Base-by-base conservation (phyloP, 2,329 filamentous ascomycete genomes). In the Aaosphaeria arxii region DNA sequence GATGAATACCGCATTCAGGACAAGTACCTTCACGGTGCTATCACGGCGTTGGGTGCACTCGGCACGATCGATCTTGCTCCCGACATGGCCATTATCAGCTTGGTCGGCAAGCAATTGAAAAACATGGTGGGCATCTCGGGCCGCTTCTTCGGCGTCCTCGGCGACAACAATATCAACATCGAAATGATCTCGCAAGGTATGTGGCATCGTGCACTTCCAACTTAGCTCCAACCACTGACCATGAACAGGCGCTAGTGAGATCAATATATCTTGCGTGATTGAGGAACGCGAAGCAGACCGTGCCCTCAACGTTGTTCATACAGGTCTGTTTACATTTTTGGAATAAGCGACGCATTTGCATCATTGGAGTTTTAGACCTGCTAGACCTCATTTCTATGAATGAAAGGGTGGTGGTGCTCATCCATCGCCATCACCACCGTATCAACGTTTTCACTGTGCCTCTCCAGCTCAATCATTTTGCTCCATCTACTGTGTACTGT, bases 181-280 rank as follows among this genome's bases (percentile, higher is more conserved):
- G 94, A 99, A 75, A 99, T 99, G 94, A 99, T 99, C 58, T 96
- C 90, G 28, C 94, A 99, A 76, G 94, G 94, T 92, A 78, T 63
- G 78, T 59, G 4, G 49, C 11, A 13, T 9, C 44, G 7, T 9
- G 7, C n/a, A n/a, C n/a, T 36, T 9, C n/a, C 33, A 9, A n/a
- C 13, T 45, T 45, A 6, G 7, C 28, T 30, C 28, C 13, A 17
- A 24, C 9, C 4, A 2, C 29, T 9, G 7, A 9, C 5, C 28
- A 11, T n/a, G 5, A 24, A n/a, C 47, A 95, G 91, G 91, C 62
- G 94, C 94, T 29, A 96, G 91, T 68, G 94, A 99, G 77, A 99
- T 99, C 74, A 99, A 97, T 71, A 99, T 99, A 51, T 96, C 91
- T 7, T 99, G 94, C 66, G 94, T 99, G 41, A 95, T 99, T 67